These are phyloP conservation scores for Gynochthodes officinalis DNA, from an alignment of 257 asterid genomes.

Conservation along the genomic window DNA sequence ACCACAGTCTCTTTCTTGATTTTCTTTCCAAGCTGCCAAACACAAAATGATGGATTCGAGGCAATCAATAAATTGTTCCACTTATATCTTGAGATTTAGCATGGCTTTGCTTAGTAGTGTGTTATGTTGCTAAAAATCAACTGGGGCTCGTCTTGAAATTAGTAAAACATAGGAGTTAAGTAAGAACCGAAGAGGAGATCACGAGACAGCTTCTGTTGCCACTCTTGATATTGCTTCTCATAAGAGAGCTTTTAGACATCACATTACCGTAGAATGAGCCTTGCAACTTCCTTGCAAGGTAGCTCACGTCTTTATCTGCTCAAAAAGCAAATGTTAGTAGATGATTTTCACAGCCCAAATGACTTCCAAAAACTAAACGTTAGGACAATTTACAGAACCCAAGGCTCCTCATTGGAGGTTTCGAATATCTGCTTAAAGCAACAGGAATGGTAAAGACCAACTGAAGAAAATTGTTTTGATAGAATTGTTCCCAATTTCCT, in stretches of 20 bases:
- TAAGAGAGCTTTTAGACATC: conserved; percentile 17
- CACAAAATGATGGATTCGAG: neutral
- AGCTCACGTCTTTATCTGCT: conserved; percentile 41
- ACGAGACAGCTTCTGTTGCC: conserved; percentile 30
- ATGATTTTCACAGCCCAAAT: neutral
- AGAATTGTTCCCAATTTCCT: neutral
- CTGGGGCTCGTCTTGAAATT: neutral
- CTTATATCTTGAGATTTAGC: neutral
- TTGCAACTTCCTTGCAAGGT: conserved; percentile 25
- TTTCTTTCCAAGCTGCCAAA: conserved; percentile 61
- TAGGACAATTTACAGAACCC: no score
- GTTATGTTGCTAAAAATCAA: conserved; percentile 1
- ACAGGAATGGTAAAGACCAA: neutral
- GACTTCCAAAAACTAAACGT: neutral
- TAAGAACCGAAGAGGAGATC: conserved; percentile 54
- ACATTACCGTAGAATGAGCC: conserved; percentile 44
- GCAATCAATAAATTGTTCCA: neutral
- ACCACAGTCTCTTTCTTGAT: conserved; percentile 58
- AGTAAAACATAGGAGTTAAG: conserved; percentile 7
- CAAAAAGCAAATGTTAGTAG: neutral
- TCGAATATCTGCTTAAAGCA: neutral
- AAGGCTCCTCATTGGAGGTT: neutral
- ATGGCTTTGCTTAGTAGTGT: neutral
- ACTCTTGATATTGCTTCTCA: conserved; percentile 23
- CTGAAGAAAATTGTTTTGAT: neutral